phyloP scores from a whole-genome alignment of 2,329 filamentous ascomycete genomes.

The Colletotrichum horii region DNA sequence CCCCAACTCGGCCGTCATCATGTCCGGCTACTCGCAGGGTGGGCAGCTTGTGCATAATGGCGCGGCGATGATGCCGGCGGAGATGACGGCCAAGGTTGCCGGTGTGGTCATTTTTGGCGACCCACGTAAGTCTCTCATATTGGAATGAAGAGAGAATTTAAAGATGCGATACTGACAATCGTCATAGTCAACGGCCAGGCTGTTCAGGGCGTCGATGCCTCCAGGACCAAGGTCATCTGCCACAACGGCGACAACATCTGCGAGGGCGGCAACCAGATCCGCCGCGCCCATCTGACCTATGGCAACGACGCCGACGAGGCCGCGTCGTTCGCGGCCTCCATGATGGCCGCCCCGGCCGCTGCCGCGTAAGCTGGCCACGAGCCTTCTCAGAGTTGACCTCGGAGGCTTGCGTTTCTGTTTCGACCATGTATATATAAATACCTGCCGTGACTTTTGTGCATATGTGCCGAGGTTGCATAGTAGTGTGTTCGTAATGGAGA shows the following conservation, averaged over 20 bases:
- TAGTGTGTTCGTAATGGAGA: not conserved
- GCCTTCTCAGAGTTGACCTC: conserved; percentile 13
- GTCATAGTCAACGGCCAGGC: conserved; percentile 10
- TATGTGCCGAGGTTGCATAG: not conserved
- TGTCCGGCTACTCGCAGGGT: conserved; percentile 52
- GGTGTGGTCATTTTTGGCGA: conserved; percentile 35
- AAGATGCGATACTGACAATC: not conserved
- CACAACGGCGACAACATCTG: conserved; percentile 38
- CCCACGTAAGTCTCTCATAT: conserved; percentile 21
- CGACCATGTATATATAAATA: not conserved
- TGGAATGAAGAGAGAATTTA: too few species aligned
- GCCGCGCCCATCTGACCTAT: conserved; percentile 31
- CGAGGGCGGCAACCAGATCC: conserved; percentile 30
- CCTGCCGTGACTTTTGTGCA: not conserved
- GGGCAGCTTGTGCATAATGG: conserved; percentile 48
- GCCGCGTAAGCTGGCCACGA: not conserved
- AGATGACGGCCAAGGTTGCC: conserved; percentile 29
- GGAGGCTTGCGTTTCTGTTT: not conserved
- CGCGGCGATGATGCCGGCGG: conserved; percentile 41
- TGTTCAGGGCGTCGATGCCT: conserved; percentile 2
- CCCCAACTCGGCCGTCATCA: conserved; percentile 49
- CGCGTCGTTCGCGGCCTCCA: conserved; percentile 22
- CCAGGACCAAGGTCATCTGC: conserved; percentile 30
- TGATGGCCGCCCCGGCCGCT: not conserved
- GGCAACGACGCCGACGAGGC: conserved; percentile 31